These are phyloP conservation scores for Ustilago vetiveriae DNA, from an alignment of 1,284 basidiomycete genomes.

Conservation along the genomic window DNA sequence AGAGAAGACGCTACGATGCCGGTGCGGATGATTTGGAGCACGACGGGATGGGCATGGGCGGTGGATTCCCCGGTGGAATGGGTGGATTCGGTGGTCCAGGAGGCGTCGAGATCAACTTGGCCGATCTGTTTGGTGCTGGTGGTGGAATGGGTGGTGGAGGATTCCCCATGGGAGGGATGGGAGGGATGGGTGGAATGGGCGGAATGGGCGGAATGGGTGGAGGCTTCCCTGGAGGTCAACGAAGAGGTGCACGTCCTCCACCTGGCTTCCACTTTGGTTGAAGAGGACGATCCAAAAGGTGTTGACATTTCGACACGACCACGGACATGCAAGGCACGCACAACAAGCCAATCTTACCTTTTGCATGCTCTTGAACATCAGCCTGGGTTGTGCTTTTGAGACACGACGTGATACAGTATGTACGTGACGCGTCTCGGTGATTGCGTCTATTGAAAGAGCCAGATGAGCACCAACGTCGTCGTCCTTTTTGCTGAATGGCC, in stretches of 20 bases:
- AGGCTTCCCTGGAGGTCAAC: conserved; percentile 23
- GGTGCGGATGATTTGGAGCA: conserved; percentile 63
- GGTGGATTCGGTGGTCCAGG: conserved; percentile 52
- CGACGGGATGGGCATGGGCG: conserved; percentile 47
- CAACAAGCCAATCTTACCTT: too few relatives aligned
- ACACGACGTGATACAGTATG: too few relatives aligned
- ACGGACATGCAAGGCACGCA: too few relatives aligned
- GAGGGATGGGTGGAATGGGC: conserved; percentile 47
- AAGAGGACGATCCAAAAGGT: neutral
- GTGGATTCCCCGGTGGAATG: conserved; percentile 13
- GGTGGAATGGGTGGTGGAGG: conserved; percentile 43
- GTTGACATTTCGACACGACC: too few relatives aligned
- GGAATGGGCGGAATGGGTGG: conserved; percentile 19
- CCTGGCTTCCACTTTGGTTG: conserved; percentile 50
- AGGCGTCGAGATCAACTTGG: conserved; percentile 60
- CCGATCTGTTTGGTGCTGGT: conserved; percentile 61
- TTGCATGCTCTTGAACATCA: too few relatives aligned
- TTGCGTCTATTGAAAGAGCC: too few relatives aligned
- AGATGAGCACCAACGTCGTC: too few relatives aligned
- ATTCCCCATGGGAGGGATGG: conserved; percentile 23
- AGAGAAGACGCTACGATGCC: conserved; percentile 63
- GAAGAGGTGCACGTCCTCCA: conserved; percentile 35
- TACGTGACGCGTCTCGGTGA: too few relatives aligned
- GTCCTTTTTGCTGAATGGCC: too few relatives aligned
- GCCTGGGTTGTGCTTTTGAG: too few relatives aligned